Base-by-base conservation (phyloP, 192 early-diverging fungal species). In the Backusella liffmaniae region DNA sequence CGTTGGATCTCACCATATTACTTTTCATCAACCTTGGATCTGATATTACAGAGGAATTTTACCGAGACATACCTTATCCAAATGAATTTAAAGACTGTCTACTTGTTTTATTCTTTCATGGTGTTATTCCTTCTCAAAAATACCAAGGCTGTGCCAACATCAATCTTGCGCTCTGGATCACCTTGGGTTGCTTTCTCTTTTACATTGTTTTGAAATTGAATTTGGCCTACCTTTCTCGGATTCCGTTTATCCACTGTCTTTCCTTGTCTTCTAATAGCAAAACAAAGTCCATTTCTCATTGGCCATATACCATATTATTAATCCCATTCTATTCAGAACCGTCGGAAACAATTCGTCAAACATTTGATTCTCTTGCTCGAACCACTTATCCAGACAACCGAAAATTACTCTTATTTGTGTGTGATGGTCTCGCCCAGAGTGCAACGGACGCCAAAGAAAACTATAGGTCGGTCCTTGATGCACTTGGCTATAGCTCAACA, bases 241-340 rank as follows among this genome's bases (percentile, higher is more conserved):
- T 82, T 4, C 66, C 49, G 15, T 77, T 73, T n/a, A 46, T 74
- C 12, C 75, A 69, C 36, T 44, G 41, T 26, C 32, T 74, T 32
- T 41, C 73, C 13, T 77, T 67, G 51, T 35, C 29, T 35, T 35
- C 26, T 15, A 67, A 35, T 16, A 67, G 29, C 6, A 67, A 36
- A n/a, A n/a, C 6, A 13, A 67, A 67, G 18, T 10, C 3, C 21
- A 71, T 41, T 1, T 21, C 23, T 35, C 23, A 44, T 41, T 49
- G 34, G 46, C 76, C 80, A 41, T 77, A 75, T 49, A 75, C 62
- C 5, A 89, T 92, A 66, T 82, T 84, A 62, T 82, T 88, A 73
- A 88, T 91, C 39, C 90, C 90, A 26, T 92, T 90, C 79, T 93
- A 91, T 81, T 90, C 91, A 9, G 92, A 93, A 82, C 85, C 87